Base-by-base conservation (phyloP, 306 rosid species). In the Cucurbita maxima region DNA sequence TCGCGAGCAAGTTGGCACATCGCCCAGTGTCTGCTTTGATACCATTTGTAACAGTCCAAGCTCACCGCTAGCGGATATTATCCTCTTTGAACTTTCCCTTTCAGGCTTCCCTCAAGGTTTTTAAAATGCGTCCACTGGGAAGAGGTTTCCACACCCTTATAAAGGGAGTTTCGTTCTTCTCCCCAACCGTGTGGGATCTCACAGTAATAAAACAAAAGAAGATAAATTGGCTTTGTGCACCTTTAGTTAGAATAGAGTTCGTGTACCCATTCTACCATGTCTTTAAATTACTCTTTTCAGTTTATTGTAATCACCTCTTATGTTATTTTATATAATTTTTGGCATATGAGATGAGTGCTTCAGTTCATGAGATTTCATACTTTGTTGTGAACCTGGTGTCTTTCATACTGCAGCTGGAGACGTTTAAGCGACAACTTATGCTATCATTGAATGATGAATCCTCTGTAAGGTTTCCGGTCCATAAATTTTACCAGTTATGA, bases 361-460 rank as follows among this genome's bases (percentile, higher is more conserved):
- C 71, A 60, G 10, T 40, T 25, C 3, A 18, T 57, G 47, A 44
- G 54, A 72, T 47, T 38, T 71, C 72, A 14, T 45, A 11, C 73
- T 30, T 15, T 18, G 25, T 63, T 14, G 36, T 67, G 25, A 75
- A 40, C 44, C 16, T 37, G 6, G 58, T 40, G 71, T 50, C 51
- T 61, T 41, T 76, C 62, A 56, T 43, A 79, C 78, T 34, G n/a
- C 85, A 92, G 98, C 84, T 92, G 96, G 98, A 92, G 82, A 83
- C 90, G 62, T 88, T 92, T 79, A 92, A 91, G 79, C 84, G 92
- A 72, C 99, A 94, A 80, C 84, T 95, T 73, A 89, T 95, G 97
- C 96, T 82, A 83, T 91, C 96, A 0, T 83, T 95, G 63, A 86
- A 81, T 78, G 96, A 88, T 77, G 99, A 95, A 81, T 75, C 85